A percentile compares a stretch with the other conserved stretches of the same genome.
Conservation (phyloP, 192 early-diverging fungal species). For the Umbelopsis ramanniana region DNA sequence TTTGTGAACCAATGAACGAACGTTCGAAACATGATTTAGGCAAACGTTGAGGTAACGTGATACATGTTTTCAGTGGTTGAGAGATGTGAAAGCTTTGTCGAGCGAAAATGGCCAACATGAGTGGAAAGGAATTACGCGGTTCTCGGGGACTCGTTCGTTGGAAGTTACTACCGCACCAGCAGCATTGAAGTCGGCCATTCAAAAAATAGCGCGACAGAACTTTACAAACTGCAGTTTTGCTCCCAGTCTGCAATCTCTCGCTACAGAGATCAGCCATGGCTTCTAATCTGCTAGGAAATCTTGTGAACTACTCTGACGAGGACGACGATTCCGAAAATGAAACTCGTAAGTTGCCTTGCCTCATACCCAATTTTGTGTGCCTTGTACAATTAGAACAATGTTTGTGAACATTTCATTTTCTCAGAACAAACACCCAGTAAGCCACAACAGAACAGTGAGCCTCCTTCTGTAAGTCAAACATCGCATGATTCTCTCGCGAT, state of each 20-base stretch:
- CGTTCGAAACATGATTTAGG: background rate
- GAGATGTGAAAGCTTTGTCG: background rate
- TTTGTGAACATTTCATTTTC: background rate
- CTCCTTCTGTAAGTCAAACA: background rate
- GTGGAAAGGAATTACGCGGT: no score
- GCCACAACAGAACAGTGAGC: background rate
- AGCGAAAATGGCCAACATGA: background rate
- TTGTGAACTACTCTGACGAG: conserved; percentile 40
- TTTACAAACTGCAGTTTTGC: no score
- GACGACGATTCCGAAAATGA: conserved; percentile 27
- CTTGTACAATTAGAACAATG: background rate
- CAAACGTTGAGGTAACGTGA: background rate
- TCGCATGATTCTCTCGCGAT: background rate
- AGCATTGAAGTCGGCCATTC: no score
- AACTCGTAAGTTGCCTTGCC: background rate
- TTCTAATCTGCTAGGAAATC: conserved; percentile 15
- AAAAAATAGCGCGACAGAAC: no score
- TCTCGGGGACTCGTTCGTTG: no score
- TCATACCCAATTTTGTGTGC: no score
- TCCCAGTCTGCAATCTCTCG: no score
- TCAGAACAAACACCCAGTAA: background rate
- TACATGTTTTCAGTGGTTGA: background rate
- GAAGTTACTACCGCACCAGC: no score
- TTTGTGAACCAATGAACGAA: background rate
- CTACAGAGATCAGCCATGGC: background rate